Base-by-base conservation (phyloP, 352 stramenopile species). In the Halophytophthora batemanensis region DNA sequence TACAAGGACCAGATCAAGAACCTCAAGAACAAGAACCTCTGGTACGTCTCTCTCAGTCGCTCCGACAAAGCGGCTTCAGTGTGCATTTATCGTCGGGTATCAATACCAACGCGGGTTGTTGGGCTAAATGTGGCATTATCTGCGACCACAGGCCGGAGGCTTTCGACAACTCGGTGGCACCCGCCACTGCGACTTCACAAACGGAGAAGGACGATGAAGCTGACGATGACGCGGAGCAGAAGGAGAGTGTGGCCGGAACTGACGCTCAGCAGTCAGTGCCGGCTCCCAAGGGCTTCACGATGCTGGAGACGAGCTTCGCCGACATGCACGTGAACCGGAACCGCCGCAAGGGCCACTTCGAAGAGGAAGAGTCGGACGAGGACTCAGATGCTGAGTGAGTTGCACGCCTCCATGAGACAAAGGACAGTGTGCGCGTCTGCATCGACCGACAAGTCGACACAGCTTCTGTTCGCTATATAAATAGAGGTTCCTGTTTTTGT, bases 1-100 rank as follows among this genome's bases (percentile, higher is more conserved):
- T 98, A 98, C 78, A 98, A 98, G 59, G 96, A 99, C 58, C 96
- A 99, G 79, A 95, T 99, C 45, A 98, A 98, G 60, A 93, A 98
- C 70, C 85, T 99, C 25, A 97, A 97, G 74, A 72, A 71, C 36
- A 97, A 96, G 56, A 76, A 82, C 18, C 73, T 98, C 3, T 99
- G 96, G 96, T 87, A 59, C 39, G 60, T 45, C 43, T 17, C 19
- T 22, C 11, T 57, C 25, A 19, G 43, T 22, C 34, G 45, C 61
- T 44, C 14, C 28, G 22, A 2, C 21, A 36, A 25, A 35, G 36
- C 25, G 25, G 25, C 25, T 31, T 4, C 25, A 10, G 25, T 31
- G 25, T 31, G 25, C 4, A 4, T 31, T 8, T 31, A 8, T 31
- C 4, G 4, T 31, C n/a, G n/a, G 25, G 8, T 8, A 4, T 4